Percentiles rank a stretch among this genome's conserved stretches.
Conservation (phyloP, 1,139 yeast species). For the Debaryomyces fabryi region DNA sequence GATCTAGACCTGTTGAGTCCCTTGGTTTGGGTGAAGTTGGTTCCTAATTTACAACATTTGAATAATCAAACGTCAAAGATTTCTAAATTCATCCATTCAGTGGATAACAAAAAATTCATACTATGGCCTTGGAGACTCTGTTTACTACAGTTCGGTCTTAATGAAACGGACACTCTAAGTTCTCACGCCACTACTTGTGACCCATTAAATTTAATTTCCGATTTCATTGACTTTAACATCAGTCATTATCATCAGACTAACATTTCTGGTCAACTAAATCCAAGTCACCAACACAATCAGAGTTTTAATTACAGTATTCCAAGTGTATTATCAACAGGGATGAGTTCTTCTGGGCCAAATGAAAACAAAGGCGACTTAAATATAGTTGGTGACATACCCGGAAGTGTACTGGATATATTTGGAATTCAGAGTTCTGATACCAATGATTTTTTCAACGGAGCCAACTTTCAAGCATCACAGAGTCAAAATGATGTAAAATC, state of each 20-base stretch:
- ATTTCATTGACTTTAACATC: slow-evolving; percentile 40
- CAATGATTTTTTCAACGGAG: slow-evolving; percentile 23
- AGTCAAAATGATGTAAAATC: slow-evolving; percentile 13
- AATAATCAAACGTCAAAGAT: slow-evolving; percentile 70
- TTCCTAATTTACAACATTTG: slow-evolving; percentile 68
- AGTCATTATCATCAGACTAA: slow-evolving; percentile 20
- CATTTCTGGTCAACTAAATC: slow-evolving; percentile 9
- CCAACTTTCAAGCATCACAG: slow-evolving; percentile 6
- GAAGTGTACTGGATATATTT: slow-evolving; percentile 27
- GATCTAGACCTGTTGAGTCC: slow-evolving; percentile 23
- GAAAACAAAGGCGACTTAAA: slow-evolving; percentile 15
- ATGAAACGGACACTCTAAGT: slow-evolving; percentile 25
- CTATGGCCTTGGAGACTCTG: slow-evolving; percentile 76
- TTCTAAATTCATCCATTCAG: slow-evolving; percentile 54
- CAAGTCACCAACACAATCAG: slow-evolving; percentile 14
- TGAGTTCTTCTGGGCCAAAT: slow-evolving; percentile 28
- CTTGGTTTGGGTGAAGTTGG: slow-evolving; percentile 60
- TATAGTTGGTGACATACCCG: slow-evolving; percentile 17
- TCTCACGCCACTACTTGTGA: slow-evolving; percentile 19
- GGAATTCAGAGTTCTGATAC: slow-evolving; percentile 24
- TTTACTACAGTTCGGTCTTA: slow-evolving; percentile 53
- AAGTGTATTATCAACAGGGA: slow-evolving; percentile 31
- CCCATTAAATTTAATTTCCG: slow-evolving; percentile 39
- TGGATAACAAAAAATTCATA: slow-evolving; percentile 57
- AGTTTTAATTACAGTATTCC: slow-evolving; percentile 28